Evolutionary conservation across 2,329 filamentous ascomycete species (phyloP).

Genomic region (Trichophyton verrucosum): DNA sequence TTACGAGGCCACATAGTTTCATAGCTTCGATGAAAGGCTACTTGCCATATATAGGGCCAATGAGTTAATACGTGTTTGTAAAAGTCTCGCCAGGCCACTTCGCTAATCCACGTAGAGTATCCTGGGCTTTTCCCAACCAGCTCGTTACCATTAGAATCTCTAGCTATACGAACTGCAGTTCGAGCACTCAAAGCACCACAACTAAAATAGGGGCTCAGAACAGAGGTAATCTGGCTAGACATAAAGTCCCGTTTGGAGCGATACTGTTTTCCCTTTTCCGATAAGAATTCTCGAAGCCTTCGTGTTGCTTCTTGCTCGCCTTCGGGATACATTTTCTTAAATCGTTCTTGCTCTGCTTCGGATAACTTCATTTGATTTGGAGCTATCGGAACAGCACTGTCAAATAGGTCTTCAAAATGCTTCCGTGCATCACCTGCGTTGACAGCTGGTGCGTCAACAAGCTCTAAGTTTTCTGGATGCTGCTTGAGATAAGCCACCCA

Average conservation of each 20-base stretch:
- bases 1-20: background rate
- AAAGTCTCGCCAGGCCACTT: constrained; percentile 78
- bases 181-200: constrained; percentile 55
- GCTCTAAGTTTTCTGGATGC: constrained; percentile 54
- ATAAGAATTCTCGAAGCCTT: constrained; percentile 55
- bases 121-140: constrained; percentile 56
- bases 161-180: constrained; percentile 52
- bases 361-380: constrained; percentile 52
- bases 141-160: constrained; percentile 47
- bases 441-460: constrained; percentile 44
- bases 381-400: constrained; percentile 45
- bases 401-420: constrained; percentile 47
- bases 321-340: constrained; percentile 54
- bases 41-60: constrained; percentile 57
- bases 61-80: constrained; percentile 74
- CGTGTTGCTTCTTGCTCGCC: constrained; percentile 60
- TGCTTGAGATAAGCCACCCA: constrained; percentile 64
- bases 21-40: background rate
- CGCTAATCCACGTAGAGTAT: constrained; percentile 62
- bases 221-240: constrained; percentile 49
- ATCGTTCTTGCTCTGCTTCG: constrained; percentile 46
- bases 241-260: constrained; percentile 55
- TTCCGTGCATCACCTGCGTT: constrained; percentile 43
- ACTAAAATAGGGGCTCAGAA: constrained; percentile 60
- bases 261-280: constrained; percentile 51